Evolutionary conservation across 2,329 filamentous ascomycete species (phyloP), one percentile per base, ranked within the genome.

Genomic region (Trichoderma oligosporum): DNA sequence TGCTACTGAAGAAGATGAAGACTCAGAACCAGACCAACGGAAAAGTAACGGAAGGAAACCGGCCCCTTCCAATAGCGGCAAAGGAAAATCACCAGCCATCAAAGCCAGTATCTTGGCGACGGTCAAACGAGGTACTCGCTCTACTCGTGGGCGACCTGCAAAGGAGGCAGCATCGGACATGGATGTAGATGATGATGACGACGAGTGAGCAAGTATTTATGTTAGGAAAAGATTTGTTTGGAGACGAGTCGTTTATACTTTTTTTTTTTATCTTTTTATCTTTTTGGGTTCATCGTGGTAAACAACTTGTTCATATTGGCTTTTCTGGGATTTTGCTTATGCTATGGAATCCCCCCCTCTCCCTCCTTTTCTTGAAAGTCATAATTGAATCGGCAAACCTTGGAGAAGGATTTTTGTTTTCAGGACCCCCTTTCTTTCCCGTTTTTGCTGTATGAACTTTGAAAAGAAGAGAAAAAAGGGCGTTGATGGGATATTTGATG

Each of bases 171-270:
- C 62, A 16, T 65, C 65, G 11, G 68, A 69, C 16, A 73, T 74
- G 71, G 71, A 73, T 7, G 59, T 71, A 33, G 71, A 74, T 54
- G 66, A 68, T 29, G 68, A 68, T 41, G 64, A 68, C 42, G 58
- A 59, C 27, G 54, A 57, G 46, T 57, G 41, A 57, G 27, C 16
- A 16, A 38, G 27, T 33, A 27, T 57, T 45, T 51, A 57, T 48
- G 54, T 38, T 42, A 57, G 54, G 54, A 41, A 24, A 27, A 38
- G 33, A 35, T 48, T 56, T 33, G 36, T 20, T 56, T 56, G 44
- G 53, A 48, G 53, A 56, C 7, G 44, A 56, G 33, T 35, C 29
- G 16, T 51, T n/a, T 41, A 33, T 51, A 22, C 27, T 42, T 24
- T 42, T 44, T 38, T n/a, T n/a, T n/a, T n/a, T n/a, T n/a, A n/a